Conservation (phyloP, 2,329 filamentous ascomycete species). For the Plectosphaerella sp. region DNA sequence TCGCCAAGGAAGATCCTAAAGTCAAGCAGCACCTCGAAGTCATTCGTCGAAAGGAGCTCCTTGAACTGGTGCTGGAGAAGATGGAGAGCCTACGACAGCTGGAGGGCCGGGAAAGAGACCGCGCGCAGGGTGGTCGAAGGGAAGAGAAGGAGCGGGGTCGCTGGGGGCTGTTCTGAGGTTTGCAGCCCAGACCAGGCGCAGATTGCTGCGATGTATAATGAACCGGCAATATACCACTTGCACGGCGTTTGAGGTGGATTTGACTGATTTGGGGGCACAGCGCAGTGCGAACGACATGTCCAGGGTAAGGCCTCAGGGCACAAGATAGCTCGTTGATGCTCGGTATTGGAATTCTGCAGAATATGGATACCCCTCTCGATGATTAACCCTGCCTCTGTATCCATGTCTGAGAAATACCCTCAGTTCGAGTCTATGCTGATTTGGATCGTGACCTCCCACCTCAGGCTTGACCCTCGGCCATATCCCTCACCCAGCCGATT, state of each 20-base stretch:
- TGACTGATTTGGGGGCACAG: too few species aligned
- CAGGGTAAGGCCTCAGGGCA: too few species aligned
- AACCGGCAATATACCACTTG: constrained; percentile 7
- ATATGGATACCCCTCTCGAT: constrained; percentile 24
- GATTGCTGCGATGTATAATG: background rate
- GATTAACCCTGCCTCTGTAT: background rate
- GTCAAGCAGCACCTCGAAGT: constrained; percentile 86
- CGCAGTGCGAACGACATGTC: background rate
- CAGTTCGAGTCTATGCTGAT: constrained; percentile 42
- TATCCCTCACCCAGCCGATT: constrained; percentile 86
- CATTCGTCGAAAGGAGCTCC: constrained; percentile 83
- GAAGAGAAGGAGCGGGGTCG: constrained; percentile 39
- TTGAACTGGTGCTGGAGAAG: constrained; percentile 91
- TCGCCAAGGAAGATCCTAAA: constrained; percentile 90
- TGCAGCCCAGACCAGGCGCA: background rate
- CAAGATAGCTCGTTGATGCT: background rate
- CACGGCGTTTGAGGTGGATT: too few species aligned
- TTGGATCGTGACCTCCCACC: constrained; percentile 93
- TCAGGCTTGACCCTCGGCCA: constrained; percentile 69
- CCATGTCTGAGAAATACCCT: background rate
- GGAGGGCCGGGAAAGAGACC: constrained; percentile 67
- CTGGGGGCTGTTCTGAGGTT: constrained; percentile 44
- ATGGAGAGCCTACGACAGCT: constrained; percentile 87
- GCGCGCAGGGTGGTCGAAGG: constrained; percentile 26
- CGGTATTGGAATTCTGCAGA: constrained; percentile 5